These are phyloP conservation scores for Oryza glaberrima DNA, from an alignment of 176 grass and related monocot species.

Conservation along the genomic window DNA sequence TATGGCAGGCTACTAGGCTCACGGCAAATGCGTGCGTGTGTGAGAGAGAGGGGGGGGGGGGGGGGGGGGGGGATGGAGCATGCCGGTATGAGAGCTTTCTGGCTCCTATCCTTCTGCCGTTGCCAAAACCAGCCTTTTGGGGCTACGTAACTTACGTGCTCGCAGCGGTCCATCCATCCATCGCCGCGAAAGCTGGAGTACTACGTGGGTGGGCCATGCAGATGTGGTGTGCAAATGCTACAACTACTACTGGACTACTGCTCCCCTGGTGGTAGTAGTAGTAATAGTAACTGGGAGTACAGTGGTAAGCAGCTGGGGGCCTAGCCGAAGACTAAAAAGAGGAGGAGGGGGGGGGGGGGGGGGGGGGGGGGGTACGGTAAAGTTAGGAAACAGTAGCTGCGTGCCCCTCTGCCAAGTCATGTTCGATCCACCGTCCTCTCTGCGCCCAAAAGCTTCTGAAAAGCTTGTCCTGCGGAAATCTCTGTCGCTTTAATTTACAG, in stretches of 20 bases:
- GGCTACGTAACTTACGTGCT: not conserved
- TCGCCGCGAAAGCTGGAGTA: slow-evolving; percentile 3
- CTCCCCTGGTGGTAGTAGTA: not conserved
- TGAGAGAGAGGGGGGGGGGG: not conserved
- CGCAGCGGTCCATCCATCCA: not conserved
- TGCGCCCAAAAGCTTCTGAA: slow-evolving; percentile 19
- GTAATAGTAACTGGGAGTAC: not conserved
- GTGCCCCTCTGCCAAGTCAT: slow-evolving; percentile 33
- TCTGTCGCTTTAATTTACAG: slow-evolving; percentile 24
- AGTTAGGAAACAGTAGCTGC: slow-evolving; percentile 36
- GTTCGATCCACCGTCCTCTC: slow-evolving; percentile 42
- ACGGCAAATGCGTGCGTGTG: slow-evolving; percentile 23
- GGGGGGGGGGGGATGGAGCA: slow-evolving; percentile 3
- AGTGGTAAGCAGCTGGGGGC: not conserved
- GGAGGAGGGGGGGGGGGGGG: too few species aligned
- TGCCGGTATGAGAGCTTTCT: slow-evolving; percentile 34
- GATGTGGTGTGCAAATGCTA: not conserved
- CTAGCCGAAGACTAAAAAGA: not conserved
- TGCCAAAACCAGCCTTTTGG: slow-evolving; percentile 30
- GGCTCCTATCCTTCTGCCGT: slow-evolving; percentile 36
- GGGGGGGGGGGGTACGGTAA: slow-evolving; percentile 26
- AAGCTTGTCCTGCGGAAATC: slow-evolving; percentile 28
- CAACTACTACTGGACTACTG: not conserved
- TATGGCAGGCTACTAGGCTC: not conserved
- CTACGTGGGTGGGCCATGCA: not conserved